Base-by-base conservation (phyloP, 2,329 filamentous ascomycete species). In the Nigrograna mackinnonii region DNA sequence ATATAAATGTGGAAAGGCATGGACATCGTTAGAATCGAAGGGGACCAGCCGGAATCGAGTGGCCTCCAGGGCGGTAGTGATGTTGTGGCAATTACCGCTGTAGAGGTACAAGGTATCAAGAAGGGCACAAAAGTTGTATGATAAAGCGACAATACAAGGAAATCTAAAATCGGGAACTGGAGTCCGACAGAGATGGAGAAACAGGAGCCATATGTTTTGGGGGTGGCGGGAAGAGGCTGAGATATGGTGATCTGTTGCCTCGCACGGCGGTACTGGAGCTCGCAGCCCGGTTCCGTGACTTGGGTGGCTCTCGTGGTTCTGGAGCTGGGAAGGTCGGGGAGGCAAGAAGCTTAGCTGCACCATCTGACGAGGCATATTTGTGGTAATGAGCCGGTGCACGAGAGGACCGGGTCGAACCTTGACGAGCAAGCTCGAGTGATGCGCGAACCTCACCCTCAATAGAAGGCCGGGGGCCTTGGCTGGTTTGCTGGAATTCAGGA, bases 151-250 rank as follows among this genome's bases (percentile, higher is more conserved):
- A 33, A 13, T 9, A 33, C 16, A 12, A 33, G 31, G 31, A 12
- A 17, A 17, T 17, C 16, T 28, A 14, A 11, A 11, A 28, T 28
- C 14, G 24, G 24, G 24, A 28, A 11, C 24, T 28, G 24, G 24
- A n/a, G n/a, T n/a, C n/a, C 24, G 24, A 11, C 24, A 28, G 14
- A 14, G 26, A 32, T 13, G 51, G 20, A 34, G 43, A 37, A 37
- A 50, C 6, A 41, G 39, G 17, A 41, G 43, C 14, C 16, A 18
- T 18, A 50, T 39, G 36, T 36, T 49, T 62, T 12, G 56, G 62
- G 37, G 66, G 64, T 33, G 56, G 44, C 3, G 66, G 66, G 26
- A 69, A 69, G 18, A 69, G 56, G 33, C 58, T 64, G 13, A 69
- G 47, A 41, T 59, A 54, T 22, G 51, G 52, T 33, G 44, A 53